A percentile compares a stretch with the other conserved stretches of the same genome.
phyloP scores from a whole-genome alignment of 805 yeast genomes.

The Starmerella potacharoeniae region DNA sequence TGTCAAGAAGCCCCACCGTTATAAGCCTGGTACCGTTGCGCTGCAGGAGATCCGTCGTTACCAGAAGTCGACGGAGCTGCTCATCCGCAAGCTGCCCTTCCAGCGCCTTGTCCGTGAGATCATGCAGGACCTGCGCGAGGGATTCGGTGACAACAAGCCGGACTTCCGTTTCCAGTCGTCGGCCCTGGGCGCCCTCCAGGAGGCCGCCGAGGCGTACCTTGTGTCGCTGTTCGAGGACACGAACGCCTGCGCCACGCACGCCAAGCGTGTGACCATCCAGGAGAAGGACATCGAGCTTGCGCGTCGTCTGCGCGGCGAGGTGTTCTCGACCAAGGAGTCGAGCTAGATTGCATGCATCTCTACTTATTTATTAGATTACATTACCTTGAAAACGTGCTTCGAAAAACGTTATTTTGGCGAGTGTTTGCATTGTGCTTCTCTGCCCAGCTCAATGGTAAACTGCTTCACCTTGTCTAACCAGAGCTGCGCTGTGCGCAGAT shows the following conservation, averaged over 20 bases:
- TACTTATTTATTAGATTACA: background rate
- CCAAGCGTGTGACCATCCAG: constrained; percentile 87
- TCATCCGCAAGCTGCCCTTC: constrained; percentile 82
- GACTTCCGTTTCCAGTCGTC: constrained; percentile 73
- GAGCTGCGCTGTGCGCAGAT: too few species aligned
- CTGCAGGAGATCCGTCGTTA: constrained; percentile 86
- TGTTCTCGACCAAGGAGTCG: constrained; percentile 20
- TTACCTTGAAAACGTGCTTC: background rate
- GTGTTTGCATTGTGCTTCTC: too few species aligned
- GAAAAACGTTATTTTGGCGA: too few species aligned
- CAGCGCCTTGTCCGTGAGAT: constrained; percentile 84
- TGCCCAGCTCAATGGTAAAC: too few species aligned
- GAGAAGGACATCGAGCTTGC: constrained; percentile 86
- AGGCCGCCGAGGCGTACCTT: constrained; percentile 80
- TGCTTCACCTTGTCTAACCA: too few species aligned
- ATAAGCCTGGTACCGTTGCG: constrained; percentile 92
- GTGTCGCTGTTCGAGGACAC: constrained; percentile 82
- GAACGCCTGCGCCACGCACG: constrained; percentile 84
- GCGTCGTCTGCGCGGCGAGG: constrained; percentile 83
- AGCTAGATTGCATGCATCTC: constrained; percentile 7
- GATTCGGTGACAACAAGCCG: constrained; percentile 28
- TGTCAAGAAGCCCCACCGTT: constrained; percentile 87
- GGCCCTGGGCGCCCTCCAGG: constrained; percentile 84
- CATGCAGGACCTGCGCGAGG: constrained; percentile 78
- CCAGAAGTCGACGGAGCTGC: constrained; percentile 78